A percentile compares a stretch with the other conserved stretches of the same genome.
Conservation (phyloP, 2,329 filamentous ascomycete species). For the Exophiala mesophila region DNA sequence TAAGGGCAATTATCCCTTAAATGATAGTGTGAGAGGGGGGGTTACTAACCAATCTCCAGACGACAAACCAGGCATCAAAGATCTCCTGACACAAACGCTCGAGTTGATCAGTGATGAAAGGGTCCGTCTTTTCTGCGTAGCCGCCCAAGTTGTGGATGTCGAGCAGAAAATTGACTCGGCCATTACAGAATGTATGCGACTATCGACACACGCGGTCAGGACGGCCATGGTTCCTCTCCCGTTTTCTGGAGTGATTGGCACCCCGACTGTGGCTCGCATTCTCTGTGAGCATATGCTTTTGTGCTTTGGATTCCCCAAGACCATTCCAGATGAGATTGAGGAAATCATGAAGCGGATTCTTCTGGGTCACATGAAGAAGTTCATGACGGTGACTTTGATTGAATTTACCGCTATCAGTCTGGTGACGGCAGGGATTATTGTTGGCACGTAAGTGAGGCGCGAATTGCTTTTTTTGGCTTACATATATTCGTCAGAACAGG, state of each 20-base stretch:
- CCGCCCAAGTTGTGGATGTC: slow-evolving; percentile 32
- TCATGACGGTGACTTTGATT: slow-evolving; percentile 18
- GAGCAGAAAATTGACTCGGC: slow-evolving; percentile 35
- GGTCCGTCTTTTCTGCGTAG: slow-evolving; percentile 32
- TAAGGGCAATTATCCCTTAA: no score
- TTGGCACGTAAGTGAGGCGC: slow-evolving; percentile 16
- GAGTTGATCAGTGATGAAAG: slow-evolving; percentile 32
- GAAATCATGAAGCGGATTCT: slow-evolving; percentile 25
- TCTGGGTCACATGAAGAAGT: slow-evolving; percentile 22
- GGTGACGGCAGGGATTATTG: slow-evolving; percentile 17
- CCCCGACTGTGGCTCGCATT: slow-evolving; percentile 25
- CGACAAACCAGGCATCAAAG: slow-evolving; percentile 29
- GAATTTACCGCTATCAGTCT: slow-evolving; percentile 20
- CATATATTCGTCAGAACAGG: no score
- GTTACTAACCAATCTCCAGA: slow-evolving; percentile 17
- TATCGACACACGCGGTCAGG: slow-evolving; percentile 29
- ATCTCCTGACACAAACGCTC: slow-evolving; percentile 30
- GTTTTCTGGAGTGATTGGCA: slow-evolving; percentile 24
- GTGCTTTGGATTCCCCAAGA: slow-evolving; percentile 26
- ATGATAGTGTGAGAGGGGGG: neutral
- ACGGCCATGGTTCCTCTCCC: slow-evolving; percentile 28
- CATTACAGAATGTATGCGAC: slow-evolving; percentile 31
- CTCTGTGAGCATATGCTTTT: slow-evolving; percentile 26
- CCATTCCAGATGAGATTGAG: slow-evolving; percentile 23
- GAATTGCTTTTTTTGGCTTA: no score